Conservation (phyloP, 2,329 filamentous ascomycete genomes). For the Nannizziopsis arthrosporioides region DNA sequence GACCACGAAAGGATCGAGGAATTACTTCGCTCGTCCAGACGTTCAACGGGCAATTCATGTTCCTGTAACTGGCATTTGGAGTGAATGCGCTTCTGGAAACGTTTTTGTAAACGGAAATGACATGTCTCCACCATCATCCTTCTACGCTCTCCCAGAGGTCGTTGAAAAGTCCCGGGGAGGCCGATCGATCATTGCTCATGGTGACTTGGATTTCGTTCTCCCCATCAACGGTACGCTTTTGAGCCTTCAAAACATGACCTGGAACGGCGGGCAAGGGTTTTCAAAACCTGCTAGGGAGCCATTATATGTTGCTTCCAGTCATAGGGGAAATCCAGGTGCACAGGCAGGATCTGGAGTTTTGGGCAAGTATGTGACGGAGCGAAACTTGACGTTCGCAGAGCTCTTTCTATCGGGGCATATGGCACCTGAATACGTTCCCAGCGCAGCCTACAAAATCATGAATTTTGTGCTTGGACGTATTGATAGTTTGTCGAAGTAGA, state of each 20-base stretch:
- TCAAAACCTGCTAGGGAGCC: slow-evolving; percentile 47
- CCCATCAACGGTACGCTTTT: slow-evolving; percentile 58
- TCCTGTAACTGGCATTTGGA: slow-evolving; percentile 43
- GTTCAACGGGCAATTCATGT: slow-evolving; percentile 60
- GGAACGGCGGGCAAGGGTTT: slow-evolving; percentile 61
- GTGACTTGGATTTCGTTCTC: slow-evolving; percentile 56
- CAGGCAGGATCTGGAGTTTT: slow-evolving; percentile 53
- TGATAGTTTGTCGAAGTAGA: slow-evolving; percentile 11
- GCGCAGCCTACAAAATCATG: slow-evolving; percentile 50
- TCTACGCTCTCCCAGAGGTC: slow-evolving; percentile 53
- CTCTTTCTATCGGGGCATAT: slow-evolving; percentile 53
- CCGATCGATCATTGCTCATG: slow-evolving; percentile 63
- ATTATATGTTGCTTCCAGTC: slow-evolving; percentile 58
- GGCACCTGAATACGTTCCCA: slow-evolving; percentile 34
- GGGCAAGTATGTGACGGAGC: slow-evolving; percentile 60
- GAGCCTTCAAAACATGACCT: slow-evolving; percentile 71
- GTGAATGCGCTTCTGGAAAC: slow-evolving; percentile 40
- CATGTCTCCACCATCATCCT: slow-evolving; percentile 41
- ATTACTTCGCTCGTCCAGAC: slow-evolving; percentile 61
- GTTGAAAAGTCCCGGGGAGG: slow-evolving; percentile 53
- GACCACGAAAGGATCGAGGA: slow-evolving; percentile 46
- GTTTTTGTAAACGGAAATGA: slow-evolving; percentile 38
- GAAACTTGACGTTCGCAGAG: slow-evolving; percentile 60
- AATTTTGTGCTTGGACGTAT: slow-evolving; percentile 63
- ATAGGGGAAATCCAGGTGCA: slow-evolving; percentile 34